Evolutionary conservation across 345 rosid genomes (phyloP).

Genomic region (Eucalyptus tenuipes): DNA sequence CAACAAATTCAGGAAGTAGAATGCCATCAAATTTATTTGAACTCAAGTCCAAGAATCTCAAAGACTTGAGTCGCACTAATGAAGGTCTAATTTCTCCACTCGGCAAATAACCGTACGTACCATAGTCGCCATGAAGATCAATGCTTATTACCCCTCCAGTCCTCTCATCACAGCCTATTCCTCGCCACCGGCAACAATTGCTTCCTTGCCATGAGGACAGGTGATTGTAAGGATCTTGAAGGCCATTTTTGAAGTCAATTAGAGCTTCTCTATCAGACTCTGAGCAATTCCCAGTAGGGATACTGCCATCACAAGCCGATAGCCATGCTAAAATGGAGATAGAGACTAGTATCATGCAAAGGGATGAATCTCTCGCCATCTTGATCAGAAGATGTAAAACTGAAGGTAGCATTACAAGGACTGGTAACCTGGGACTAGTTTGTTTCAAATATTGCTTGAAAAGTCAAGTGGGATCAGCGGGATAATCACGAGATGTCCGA

Average conservation of each 20-base stretch:
- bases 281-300: background rate
- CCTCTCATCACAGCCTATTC: constrained; percentile 13
- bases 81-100: constrained; percentile 33
- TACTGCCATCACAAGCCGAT: background rate
- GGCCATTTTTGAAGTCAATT: constrained; percentile 12
- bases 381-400: background rate
- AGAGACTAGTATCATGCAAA: background rate
- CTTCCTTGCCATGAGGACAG: constrained; percentile 22
- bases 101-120: constrained; percentile 6
- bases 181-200: constrained; percentile 27
- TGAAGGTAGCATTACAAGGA: fast-evolving
- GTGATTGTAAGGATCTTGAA: constrained; percentile 10
- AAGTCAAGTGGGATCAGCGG: fast-evolving
- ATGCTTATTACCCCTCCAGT: background rate
- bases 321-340: background rate
- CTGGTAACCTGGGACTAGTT: background rate
- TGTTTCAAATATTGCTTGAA: background rate
- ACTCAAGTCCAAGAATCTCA: constrained; percentile 26
- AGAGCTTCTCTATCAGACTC: constrained; percentile 14
- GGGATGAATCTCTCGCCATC: background rate
- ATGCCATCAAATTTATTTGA: constrained; percentile 8
- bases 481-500: fast-evolving
- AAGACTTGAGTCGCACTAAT: constrained; percentile 9
- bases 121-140: constrained; percentile 1
- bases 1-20: constrained; percentile 26